Evolutionary conservation across 768 basidiomycete genomes (phyloP).

Genomic region (Gelatoporia subvermispora): DNA sequence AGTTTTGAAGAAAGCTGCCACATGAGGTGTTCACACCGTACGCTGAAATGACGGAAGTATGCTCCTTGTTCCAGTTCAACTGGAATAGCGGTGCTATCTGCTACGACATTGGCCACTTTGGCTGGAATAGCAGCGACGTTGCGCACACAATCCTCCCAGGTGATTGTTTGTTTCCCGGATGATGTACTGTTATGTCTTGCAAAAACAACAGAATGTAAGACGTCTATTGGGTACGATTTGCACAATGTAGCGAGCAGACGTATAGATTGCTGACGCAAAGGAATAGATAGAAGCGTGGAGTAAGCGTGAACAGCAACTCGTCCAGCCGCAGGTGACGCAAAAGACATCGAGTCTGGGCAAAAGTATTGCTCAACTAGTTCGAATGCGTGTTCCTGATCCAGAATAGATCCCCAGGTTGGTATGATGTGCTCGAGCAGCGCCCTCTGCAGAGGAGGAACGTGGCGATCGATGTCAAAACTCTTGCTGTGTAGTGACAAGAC

Average conservation of each 20-base stretch:
- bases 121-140: constrained; percentile 61
- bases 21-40: constrained; percentile 50
- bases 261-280: constrained; percentile 46
- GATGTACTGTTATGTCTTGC: constrained; percentile 13
- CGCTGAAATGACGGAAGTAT: constrained; percentile 51
- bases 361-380: constrained; percentile 65
- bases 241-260: constrained; percentile 50
- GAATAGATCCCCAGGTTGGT: constrained; percentile 60
- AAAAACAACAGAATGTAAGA: constrained; percentile 54
- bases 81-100: constrained; percentile 38
- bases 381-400: constrained; percentile 45
- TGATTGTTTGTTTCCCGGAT: constrained; percentile 26
- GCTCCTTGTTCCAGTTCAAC: constrained; percentile 45
- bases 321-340: constrained; percentile 44
- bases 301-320: constrained; percentile 58
- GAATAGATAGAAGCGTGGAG: constrained; percentile 51
- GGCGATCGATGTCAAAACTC: constrained; percentile 28
- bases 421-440: constrained; percentile 57
- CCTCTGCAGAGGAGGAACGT: constrained; percentile 57
- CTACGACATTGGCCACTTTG: constrained; percentile 73
- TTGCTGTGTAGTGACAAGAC: constrained; percentile 30
- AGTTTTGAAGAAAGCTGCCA: constrained; percentile 34
- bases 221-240: constrained; percentile 62
- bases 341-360: constrained; percentile 58
- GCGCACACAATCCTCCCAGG: constrained; percentile 78